Percentiles rank a stretch among this genome's conserved stretches.
Evolutionary conservation across 352 stramenopile species (phyloP).

Genomic region (Globisporangium barbulae): DNA sequence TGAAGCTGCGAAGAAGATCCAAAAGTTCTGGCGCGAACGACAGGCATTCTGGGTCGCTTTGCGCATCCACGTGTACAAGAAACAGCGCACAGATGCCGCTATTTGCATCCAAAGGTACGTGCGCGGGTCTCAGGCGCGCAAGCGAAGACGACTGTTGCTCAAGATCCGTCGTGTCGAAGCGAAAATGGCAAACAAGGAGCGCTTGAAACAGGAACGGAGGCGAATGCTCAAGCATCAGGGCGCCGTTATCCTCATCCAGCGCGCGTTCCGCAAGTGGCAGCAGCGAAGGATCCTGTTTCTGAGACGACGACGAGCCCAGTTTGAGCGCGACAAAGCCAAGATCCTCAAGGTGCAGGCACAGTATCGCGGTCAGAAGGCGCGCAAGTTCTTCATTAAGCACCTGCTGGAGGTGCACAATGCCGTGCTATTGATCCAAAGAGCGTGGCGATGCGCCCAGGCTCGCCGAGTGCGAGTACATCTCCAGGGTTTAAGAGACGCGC

Average conservation of each 20-base stretch:
- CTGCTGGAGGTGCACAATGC: conserved; percentile 21
- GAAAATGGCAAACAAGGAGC: conserved; percentile 12
- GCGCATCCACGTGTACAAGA: conserved; percentile 33
- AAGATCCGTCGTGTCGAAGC: conserved; percentile 37
- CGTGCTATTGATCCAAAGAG: conserved; percentile 39
- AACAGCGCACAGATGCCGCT: conserved; percentile 33
- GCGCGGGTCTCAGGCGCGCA: conserved; percentile 32
- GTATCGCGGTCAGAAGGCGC: conserved; percentile 39
- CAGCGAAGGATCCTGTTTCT: conserved; percentile 30
- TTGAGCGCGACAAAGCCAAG: conserved; percentile 59
- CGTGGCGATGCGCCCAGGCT: conserved; percentile 44
- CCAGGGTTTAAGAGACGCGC: conserved; percentile 6
- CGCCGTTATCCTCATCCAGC: conserved; percentile 47
- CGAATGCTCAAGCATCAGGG: conserved; percentile 22
- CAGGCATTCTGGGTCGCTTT: conserved; percentile 46
- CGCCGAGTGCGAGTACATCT: conserved; percentile 14
- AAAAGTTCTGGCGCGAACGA: conserved; percentile 49
- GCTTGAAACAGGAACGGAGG: conserved; percentile 9
- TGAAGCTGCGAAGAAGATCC: conserved; percentile 32
- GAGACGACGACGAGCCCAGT: conserved; percentile 41
- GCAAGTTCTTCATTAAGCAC: conserved; percentile 26
- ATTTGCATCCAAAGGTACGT: conserved; percentile 41
- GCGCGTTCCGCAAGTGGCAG: conserved; percentile 37
- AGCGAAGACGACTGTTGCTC: conserved; percentile 24
- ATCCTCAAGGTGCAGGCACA: conserved; percentile 54